Evolutionary conservation across 2,329 filamentous ascomycete genomes (phyloP).

Genomic region (Xylaria sp.): DNA sequence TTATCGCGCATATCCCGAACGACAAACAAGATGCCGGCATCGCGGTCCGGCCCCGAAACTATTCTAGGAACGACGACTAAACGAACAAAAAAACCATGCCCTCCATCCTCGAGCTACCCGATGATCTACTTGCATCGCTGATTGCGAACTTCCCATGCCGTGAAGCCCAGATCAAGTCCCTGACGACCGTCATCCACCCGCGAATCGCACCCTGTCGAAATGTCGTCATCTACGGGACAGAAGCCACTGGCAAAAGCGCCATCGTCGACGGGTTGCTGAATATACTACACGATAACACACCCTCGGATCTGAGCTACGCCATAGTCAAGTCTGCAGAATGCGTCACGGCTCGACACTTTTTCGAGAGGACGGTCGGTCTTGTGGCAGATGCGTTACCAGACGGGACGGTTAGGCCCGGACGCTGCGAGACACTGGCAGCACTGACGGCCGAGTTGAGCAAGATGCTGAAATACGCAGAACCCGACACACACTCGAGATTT

Average conservation of each 20-base stretch:
- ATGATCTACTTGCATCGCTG: constrained; percentile 45
- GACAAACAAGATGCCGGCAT: neutral
- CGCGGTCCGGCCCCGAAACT: neutral
- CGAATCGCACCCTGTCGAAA: constrained; percentile 64
- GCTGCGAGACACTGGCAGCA: constrained; percentile 76
- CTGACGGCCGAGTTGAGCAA: constrained; percentile 66
- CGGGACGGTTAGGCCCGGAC: constrained; percentile 42
- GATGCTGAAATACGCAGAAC: constrained; percentile 47
- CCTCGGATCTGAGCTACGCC: constrained; percentile 50
- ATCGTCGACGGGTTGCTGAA: constrained; percentile 60
- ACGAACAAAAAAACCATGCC: constrained; percentile 14
- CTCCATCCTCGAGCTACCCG: constrained; percentile 46
- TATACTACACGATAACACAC: constrained; percentile 39
- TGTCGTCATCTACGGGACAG: constrained; percentile 75
- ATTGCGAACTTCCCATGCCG: constrained; percentile 50
- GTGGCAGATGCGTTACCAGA: constrained; percentile 49
- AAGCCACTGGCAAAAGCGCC: constrained; percentile 80
- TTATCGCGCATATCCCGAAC: neutral
- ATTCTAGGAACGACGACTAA: neutral
- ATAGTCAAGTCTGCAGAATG: constrained; percentile 68
- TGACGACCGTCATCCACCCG: constrained; percentile 56
- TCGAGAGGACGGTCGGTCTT: constrained; percentile 62
- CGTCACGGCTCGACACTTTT: constrained; percentile 70
- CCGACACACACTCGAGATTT: constrained; percentile 50
- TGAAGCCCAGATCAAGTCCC: constrained; percentile 52